Base-by-base conservation (phyloP, 768 basidiomycete genomes). In the Omphalotus guepiniiformis region DNA sequence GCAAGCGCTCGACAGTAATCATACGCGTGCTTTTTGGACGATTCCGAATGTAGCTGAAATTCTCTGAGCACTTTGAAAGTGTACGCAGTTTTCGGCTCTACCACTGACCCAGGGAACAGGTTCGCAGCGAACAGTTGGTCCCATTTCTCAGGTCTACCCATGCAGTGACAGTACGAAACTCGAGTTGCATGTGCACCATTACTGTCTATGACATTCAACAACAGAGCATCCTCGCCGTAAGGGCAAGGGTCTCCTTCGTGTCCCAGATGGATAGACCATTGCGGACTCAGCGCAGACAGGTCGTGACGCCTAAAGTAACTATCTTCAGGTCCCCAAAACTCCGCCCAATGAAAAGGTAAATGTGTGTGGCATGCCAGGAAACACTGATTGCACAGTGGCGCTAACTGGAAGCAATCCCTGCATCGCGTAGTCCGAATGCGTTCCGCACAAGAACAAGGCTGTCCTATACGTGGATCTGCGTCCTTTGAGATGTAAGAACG, bases 41-140 rank as follows among this genome's bases (percentile, higher is more conserved):
- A 39, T n/a, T 53, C 26, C 15, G 34, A 29, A 32, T 52, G 43
- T 1, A 55, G 19, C 6, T 52, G 35, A 39, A 55, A 57, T 2
- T 53, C 5, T 26, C 57, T 25, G 15, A 59, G 38, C 1, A 50
- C 48, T 4, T 30, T 11, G 9, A 59, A 59, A 2, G 52, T 58
- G 22, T 56, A 58, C 0, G 45, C 50, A 0, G 45, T 53, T 26
- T 51, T 26, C 26, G 58, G 53, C 9, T 25, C 38, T 1, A 16
- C 21, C 5, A 51, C 38, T 3, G 50, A 35, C 1, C 51, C 48
- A 9, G 58, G 52, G 32, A 56, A 56, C 1, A 58, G 39, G 7
- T 27, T 7, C 5, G 30, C 28, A 8, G 16, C 12, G 5, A 52
- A 29, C 3, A 54, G 48, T 39, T 56, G 55, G 12, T 21, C 30